Percentiles rank a stretch among this genome's conserved stretches.
These are phyloP conservation scores for Hymenoscyphus fraxineus DNA, from an alignment of 2,329 filamentous ascomycete genomes.

Conservation along the genomic window DNA sequence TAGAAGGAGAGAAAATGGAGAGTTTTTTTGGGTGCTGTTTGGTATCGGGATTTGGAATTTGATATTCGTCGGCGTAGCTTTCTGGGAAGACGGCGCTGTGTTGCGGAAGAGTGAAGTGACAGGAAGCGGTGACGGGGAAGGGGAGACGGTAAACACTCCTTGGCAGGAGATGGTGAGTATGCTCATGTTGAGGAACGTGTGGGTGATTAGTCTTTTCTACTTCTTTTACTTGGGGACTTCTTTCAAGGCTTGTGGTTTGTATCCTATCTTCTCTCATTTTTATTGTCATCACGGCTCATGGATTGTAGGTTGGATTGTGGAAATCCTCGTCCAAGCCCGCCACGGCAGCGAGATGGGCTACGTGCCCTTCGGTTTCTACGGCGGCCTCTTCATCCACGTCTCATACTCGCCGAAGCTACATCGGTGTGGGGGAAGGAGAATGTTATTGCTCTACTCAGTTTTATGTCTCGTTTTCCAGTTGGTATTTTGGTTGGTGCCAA, in stretches of 20 bases:
- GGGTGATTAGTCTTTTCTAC: slow-evolving; percentile 59
- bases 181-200: slow-evolving; percentile 46
- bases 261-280: background rate
- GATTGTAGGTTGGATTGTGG: background rate
- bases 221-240: slow-evolving; percentile 58
- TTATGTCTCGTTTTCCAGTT: slow-evolving; percentile 52
- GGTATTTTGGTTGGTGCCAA: slow-evolving; percentile 55
- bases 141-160: slow-evolving; percentile 35
- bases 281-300: background rate
- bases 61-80: background rate
- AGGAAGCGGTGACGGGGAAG: slow-evolving; percentile 38
- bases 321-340: slow-evolving; percentile 47
- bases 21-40: slow-evolving; percentile 29
- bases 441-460: slow-evolving; percentile 52
- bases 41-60: background rate
- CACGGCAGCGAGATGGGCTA: slow-evolving; percentile 57
- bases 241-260: slow-evolving; percentile 44
- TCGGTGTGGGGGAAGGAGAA: slow-evolving; percentile 53
- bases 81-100: background rate
- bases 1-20: background rate
- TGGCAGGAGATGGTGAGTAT: slow-evolving; percentile 43
- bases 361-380: slow-evolving; percentile 57
- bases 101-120: background rate
- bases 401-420: slow-evolving; percentile 58
- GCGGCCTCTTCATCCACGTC: slow-evolving; percentile 52